phyloP scores from a whole-genome alignment of 1,284 basidiomycete species.

The Mycosarcoma maydis region DNA sequence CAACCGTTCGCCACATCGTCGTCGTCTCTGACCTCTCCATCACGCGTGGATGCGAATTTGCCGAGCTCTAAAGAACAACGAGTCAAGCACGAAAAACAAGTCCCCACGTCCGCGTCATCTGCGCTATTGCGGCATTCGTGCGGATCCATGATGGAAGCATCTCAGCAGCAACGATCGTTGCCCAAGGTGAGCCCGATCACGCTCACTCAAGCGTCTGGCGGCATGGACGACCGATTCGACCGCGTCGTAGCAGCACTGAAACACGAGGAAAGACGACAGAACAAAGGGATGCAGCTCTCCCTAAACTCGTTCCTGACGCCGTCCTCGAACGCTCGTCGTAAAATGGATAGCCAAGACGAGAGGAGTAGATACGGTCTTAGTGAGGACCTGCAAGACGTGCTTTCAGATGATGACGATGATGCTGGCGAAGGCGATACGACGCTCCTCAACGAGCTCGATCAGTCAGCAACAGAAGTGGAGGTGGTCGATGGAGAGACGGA shows the following conservation, averaged over 20 bases:
- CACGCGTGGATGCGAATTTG: not conserved
- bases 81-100: not conserved
- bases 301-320: slow-evolving; percentile 8
- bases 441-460: not conserved
- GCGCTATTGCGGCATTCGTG: not conserved
- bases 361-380: slow-evolving; percentile 7
- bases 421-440: not conserved
- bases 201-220: slow-evolving; percentile 4
- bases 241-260: slow-evolving; percentile 23
- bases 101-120: slow-evolving; percentile 1
- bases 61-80: slow-evolving; percentile 4
- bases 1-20: slow-evolving; percentile 4
- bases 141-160: not conserved
- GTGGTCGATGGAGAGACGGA: not conserved
- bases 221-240: slow-evolving; percentile 9
- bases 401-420: slow-evolving; percentile 27
- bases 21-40: not conserved
- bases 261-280: slow-evolving; percentile 19
- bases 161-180: not conserved
- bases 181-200: slow-evolving; percentile 17
- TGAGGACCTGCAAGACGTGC: slow-evolving; percentile 16
- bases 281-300: slow-evolving; percentile 25
- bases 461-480: no score
- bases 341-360: not conserved
- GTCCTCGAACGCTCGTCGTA: not conserved